Evolutionary conservation across 164 flowering plant species (phyloP), one percentile per base, ranked within the genome.

Genomic region (Chimonanthus praecox): DNA sequence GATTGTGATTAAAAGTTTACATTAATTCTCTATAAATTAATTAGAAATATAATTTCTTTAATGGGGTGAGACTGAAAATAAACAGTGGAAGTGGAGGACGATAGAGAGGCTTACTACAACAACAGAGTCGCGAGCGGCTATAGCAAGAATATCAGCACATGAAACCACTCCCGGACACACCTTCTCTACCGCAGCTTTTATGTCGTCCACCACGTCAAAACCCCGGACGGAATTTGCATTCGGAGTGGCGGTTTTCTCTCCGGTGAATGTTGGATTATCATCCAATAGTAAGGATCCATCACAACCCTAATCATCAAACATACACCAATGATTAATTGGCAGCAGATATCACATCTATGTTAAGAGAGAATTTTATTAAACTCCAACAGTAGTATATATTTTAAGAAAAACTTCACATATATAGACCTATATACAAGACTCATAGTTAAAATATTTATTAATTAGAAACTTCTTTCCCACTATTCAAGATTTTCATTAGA

Each of bases 101-200:
- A 11, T 3, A n/a, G 16, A 13, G 60, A 10, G 60, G 13, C 73
- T 75, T 76, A 81, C 84, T 6, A 68, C 4, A 47, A 76, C 79
- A 47, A 77, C 80, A 0, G 86, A 79, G 66, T 80, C 83, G 2
- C 78, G 76, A 47, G 88, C 82, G 15, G 88, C 85, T 1, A 80
- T 4, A 2, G 85, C 79, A 1, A 84, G 77, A 67, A 84, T 75
- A 70, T 85, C 88, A 45, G 88, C 88, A 71, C 86, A 85, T 2
- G 86, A 85, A 6, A 85, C 85, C 16, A 80, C 79, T 10, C 77
- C 77, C 16, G 84, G 80, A 76, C 88, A 85, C 7, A 69, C 74
- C 43, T 74, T 71, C 74, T 85, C 86, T 2, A 85, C 49, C 2
- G 47, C 54, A 10, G 81, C 72, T 67, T 85, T 83, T 15, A 83